Evolutionary conservation across 1,284 basidiomycete genomes (phyloP), one percentile per base, ranked within the genome.

Genomic region (Moesziomyces parantarcticus): DNA sequence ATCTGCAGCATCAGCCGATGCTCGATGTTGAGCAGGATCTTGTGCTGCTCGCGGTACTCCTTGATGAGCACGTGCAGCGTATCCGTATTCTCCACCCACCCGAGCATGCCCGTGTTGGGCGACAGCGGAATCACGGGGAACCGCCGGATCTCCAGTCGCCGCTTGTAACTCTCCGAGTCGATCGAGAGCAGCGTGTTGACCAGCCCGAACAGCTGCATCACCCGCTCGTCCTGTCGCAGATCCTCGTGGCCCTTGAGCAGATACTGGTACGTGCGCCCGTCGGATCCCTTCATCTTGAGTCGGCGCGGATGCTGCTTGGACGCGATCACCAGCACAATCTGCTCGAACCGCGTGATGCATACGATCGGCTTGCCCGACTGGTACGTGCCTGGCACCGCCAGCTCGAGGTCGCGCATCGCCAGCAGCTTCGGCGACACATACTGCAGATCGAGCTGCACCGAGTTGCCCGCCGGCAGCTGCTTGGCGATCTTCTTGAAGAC

Each of bases 251-350:
- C 96, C 88, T 99, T 99, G 66, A 99, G 88, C 50, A 89, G 79
- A 83, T 95, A 99, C 81, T 94, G 91, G 82, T 99, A 97, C 77
- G 97, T 94, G 77, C 90, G 89, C 18, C 94, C 95, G 84, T 99
- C 96, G 69, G 90, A 92, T 13, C 97, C 97, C 78, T 90, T 92
- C 75, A 99, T 87, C 41, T 90, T 92, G 44, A 98, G 87, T 40
- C 94, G 90, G 58, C 97, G 89, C 2, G 97, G 97, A 2, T 97
- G 90, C 86, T 99, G 97, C 86, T 99, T 99, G n/a, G 96, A 99
- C 8, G 92, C 90, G 79, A 99, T 97, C 66, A 99, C 95, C 11
- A 77, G 74, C n/a, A 83, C 81, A 23, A 78, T 76, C 65, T 81
- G 82, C 55, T 83, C 81, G 61, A 83, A 40, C 90, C 90, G 78